Evolutionary conservation across 805 yeast genomes (phyloP).

Genomic region (Saccharomyces eubayanus): DNA sequence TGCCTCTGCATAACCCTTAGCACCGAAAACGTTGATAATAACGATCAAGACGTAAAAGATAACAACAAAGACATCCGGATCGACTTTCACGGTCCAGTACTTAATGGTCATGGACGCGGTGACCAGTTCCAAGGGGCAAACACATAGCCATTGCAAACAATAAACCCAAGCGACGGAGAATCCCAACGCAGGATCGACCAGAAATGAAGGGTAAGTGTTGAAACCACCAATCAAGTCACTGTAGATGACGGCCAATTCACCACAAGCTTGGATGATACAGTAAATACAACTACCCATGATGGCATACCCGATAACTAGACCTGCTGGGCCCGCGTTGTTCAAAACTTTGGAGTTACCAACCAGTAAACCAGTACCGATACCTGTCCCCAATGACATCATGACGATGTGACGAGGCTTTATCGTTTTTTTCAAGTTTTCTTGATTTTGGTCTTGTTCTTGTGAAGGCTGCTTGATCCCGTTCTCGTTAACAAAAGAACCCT

Average conservation of each 20-base stretch:
- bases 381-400: constrained; percentile 69
- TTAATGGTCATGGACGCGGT: constrained; percentile 51
- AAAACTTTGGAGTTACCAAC: constrained; percentile 60
- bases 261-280: constrained; percentile 53
- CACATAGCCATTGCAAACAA: constrained; percentile 54
- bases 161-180: constrained; percentile 71
- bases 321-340: constrained; percentile 56
- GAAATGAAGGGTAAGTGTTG: constrained; percentile 51
- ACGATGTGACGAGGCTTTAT: constrained; percentile 49
- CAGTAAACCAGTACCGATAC: constrained; percentile 69
- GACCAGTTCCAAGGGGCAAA: constrained; percentile 57
- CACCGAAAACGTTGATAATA: constrained; percentile 45
- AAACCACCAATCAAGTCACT: constrained; percentile 55
- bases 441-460: constrained; percentile 32
- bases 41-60: constrained; percentile 46
- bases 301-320: constrained; percentile 48
- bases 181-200: constrained; percentile 60
- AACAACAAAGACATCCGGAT: constrained; percentile 51
- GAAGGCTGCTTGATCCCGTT: constrained; percentile 24
- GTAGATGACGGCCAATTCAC: constrained; percentile 61
- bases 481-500: constrained; percentile 3
- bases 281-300: constrained; percentile 55
- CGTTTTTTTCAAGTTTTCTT: constrained; percentile 33
- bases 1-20: constrained; percentile 57
- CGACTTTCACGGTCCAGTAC: constrained; percentile 43